Base-by-base conservation (phyloP, 2,329 filamentous ascomycete species). In the Chrysoporthe cubensis region DNA sequence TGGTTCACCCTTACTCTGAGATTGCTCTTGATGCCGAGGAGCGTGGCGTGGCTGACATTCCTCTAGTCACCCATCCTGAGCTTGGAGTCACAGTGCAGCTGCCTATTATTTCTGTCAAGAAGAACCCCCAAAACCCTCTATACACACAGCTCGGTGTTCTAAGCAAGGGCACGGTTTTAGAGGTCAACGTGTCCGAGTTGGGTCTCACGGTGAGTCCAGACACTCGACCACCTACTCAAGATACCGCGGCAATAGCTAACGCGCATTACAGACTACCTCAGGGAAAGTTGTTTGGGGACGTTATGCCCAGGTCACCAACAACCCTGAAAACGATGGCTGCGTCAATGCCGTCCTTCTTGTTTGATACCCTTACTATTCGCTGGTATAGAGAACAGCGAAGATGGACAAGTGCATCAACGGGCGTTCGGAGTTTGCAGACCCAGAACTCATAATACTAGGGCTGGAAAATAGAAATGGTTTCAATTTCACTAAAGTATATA, bases 271-370 rank as follows among this genome's bases (percentile, higher is more conserved):
- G 58, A 98, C 96, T 2, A 91, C 94, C 1, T 90, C 89, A 71
- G 96, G 96, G 71, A 97, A 97, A 82, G 93, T 97, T 9, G 93
- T 95, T 7, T 97, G 94, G 94, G 94, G 93, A 73, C 86, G 92
- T 72, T 96, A 90, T 81, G 92, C 91, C 8, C 91, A 94, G 79
- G 85, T 92, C 56, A 85, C 85, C 32, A 86, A 85, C 75, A 83
- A 82, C 72, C 80, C 81, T 3, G 82, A 84, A 71, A 75, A 75
- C 71, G 75, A 76, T 46, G 75, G 75, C 8, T 76, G 75, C 57
- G 65, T 75, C 63, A 76, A 76, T 46, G 75, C 74, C 43, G 72
- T 76, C 32, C 72, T 76, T 13, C 70, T 76, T 40, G 71, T 76
- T n/a, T 70, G 40, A 67, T 62, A 37, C 21, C 26, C 46, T 13